A percentile compares a stretch with the other conserved stretches of the same genome.
phyloP scores from a whole-genome alignment of 768 basidiomycete species.

The button mushroom (Agaricus bisporus) region DNA sequence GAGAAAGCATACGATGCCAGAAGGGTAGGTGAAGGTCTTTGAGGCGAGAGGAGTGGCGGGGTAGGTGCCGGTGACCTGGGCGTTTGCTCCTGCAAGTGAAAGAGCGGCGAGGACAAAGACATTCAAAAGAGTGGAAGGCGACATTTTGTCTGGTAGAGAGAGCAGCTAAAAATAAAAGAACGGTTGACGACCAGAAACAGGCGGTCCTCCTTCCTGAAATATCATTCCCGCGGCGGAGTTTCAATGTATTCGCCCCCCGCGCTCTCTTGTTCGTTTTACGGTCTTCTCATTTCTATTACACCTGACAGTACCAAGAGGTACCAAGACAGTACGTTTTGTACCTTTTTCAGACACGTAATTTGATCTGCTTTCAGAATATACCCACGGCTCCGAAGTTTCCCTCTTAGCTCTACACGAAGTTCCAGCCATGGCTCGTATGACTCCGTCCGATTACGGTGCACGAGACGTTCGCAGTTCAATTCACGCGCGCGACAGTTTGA shows the following conservation, averaged over 20 bases:
- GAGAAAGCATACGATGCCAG: constrained; percentile 30
- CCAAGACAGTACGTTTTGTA: constrained; percentile 30
- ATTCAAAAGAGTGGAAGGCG: constrained; percentile 35
- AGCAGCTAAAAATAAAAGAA: constrained; percentile 9
- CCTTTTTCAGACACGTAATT: background rate
- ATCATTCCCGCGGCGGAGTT: constrained; percentile 3
- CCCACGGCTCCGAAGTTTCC: too few relatives aligned
- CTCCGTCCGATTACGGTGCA: too few relatives aligned
- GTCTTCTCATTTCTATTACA: too few relatives aligned
- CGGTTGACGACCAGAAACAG: background rate
- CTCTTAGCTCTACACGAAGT: too few relatives aligned
- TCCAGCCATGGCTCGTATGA: too few relatives aligned
- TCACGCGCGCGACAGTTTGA: too few relatives aligned
- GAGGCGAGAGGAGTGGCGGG: constrained; percentile 40
- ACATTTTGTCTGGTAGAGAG: constrained; percentile 25
- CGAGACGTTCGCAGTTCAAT: too few relatives aligned
- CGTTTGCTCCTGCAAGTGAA: constrained; percentile 18
- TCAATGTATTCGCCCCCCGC: background rate
- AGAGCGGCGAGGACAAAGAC: constrained; percentile 26
- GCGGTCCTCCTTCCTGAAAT: background rate
- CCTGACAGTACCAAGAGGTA: too few relatives aligned
- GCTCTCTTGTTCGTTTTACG: too few relatives aligned
- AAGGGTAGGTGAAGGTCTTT: constrained; percentile 40
- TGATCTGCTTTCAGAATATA: background rate
- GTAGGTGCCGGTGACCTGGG: constrained; percentile 29